Conservation (phyloP, 2,329 filamentous ascomycete genomes). For the Scedosporium boydii region DNA sequence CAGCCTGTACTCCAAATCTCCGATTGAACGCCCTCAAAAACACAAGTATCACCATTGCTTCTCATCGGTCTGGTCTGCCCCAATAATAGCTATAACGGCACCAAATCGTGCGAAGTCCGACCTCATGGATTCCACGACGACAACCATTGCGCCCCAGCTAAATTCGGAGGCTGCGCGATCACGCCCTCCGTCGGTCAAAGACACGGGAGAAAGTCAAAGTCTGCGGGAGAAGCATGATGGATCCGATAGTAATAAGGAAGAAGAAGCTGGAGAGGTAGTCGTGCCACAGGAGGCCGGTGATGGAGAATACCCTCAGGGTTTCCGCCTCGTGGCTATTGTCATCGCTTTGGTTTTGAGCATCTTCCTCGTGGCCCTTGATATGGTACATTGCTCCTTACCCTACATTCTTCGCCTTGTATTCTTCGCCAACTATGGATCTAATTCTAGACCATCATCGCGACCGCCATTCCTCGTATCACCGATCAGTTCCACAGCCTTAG, state of each 20-base stretch:
- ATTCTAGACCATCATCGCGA: conserved; percentile 33
- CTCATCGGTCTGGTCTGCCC: no score
- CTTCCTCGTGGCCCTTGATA: conserved; percentile 29
- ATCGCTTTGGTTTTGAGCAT: conserved; percentile 27
- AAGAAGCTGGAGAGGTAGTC: not conserved
- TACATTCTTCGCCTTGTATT: no score
- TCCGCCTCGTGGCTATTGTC: conserved; percentile 21
- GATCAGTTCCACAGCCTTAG: conserved; percentile 31
- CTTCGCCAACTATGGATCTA: no score
- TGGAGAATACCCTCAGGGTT: not conserved
- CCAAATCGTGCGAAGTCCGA: no score
- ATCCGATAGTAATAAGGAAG: not conserved
- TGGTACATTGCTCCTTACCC: not conserved
- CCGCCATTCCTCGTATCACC: conserved; percentile 33
- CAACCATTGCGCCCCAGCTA: conserved; percentile 6
- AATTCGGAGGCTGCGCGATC: not conserved
- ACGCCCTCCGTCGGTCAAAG: not conserved
- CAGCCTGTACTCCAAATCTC: no score
- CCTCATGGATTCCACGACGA: conserved; percentile 1
- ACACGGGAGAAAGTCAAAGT: not conserved
- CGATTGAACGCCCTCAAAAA: no score
- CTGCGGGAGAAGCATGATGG: conserved; percentile 6
- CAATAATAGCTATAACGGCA: no score
- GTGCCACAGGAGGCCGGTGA: not conserved
- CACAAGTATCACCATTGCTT: no score